These are phyloP conservation scores for Colletotrichum falcatum DNA, from an alignment of 2,329 filamentous ascomycete genomes.

Conservation along the genomic window DNA sequence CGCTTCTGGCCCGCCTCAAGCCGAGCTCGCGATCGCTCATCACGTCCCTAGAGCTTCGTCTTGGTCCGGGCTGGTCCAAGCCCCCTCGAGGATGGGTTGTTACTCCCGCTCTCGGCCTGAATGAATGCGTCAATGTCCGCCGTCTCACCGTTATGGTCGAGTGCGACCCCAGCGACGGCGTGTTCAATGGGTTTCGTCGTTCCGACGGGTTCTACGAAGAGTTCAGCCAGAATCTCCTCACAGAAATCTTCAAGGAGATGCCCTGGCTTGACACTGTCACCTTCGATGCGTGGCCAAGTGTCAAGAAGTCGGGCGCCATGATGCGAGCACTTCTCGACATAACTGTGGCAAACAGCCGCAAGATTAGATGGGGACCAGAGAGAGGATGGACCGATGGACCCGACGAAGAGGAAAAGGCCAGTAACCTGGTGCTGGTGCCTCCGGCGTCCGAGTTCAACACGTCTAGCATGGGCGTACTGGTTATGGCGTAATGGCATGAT, in stretches of 20 bases:
- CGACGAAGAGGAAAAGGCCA: slow-evolving; percentile 51
- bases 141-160: slow-evolving; percentile 77
- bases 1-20: slow-evolving; percentile 75
- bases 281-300: slow-evolving; percentile 76
- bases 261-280: slow-evolving; percentile 69
- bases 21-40: slow-evolving; percentile 69
- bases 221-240: slow-evolving; percentile 71
- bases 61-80: slow-evolving; percentile 79
- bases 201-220: slow-evolving; percentile 76
- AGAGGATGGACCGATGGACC: slow-evolving; percentile 72
- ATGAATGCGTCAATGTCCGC: slow-evolving; percentile 69
- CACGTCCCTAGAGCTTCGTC: slow-evolving; percentile 74
- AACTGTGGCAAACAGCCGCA: slow-evolving; percentile 60
- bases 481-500: slow-evolving; percentile 30
- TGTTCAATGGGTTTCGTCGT: slow-evolving; percentile 76
- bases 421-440: slow-evolving; percentile 27
- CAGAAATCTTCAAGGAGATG: slow-evolving; percentile 66
- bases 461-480: slow-evolving; percentile 35
- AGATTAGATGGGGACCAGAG: slow-evolving; percentile 75
- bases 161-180: slow-evolving; percentile 75
- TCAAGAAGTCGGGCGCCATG: slow-evolving; percentile 74
- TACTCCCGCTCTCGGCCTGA: slow-evolving; percentile 71
- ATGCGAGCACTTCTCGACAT: slow-evolving; percentile 70
- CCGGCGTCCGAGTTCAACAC: slow-evolving; percentile 24
- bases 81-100: slow-evolving; percentile 79